Percentiles rank a stretch among this genome's conserved stretches.
These are phyloP conservation scores for Ceratocystis ficicola DNA, from an alignment of 2,329 filamentous ascomycete genomes.

Conservation along the genomic window DNA sequence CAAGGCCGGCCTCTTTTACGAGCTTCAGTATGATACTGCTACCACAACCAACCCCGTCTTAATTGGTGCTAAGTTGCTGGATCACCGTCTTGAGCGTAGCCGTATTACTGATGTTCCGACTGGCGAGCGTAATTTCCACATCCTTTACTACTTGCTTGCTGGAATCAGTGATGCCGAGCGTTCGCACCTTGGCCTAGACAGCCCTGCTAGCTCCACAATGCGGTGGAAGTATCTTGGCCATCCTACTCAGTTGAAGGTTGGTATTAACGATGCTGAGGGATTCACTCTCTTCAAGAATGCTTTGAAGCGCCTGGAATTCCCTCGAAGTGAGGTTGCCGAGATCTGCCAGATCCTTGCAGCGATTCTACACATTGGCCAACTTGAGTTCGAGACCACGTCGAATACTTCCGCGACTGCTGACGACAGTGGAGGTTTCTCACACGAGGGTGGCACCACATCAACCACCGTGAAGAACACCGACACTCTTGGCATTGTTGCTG, in stretches of 20 bases:
- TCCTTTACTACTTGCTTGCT: constrained; percentile 87
- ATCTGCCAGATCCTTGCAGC: constrained; percentile 89
- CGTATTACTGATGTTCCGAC: constrained; percentile 85
- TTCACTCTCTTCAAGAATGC: constrained; percentile 98
- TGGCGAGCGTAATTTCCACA: constrained; percentile 91
- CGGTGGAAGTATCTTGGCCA: constrained; percentile 95
- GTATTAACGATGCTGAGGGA: constrained; percentile 88
- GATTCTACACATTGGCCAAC: constrained; percentile 93
- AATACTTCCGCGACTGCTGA: constrained; percentile 69
- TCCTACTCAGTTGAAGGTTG: constrained; percentile 90
- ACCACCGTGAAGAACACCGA: constrained; percentile 93
- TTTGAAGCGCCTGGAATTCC: constrained; percentile 84
- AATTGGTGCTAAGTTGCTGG: constrained; percentile 86
- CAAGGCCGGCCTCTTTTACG: constrained; percentile 88
- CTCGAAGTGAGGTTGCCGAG: constrained; percentile 84
- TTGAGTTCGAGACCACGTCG: constrained; percentile 78
- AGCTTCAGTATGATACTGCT: constrained; percentile 90
- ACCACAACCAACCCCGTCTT: constrained; percentile 73
- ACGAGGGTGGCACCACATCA: constrained; percentile 76
- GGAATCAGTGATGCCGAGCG: constrained; percentile 88
- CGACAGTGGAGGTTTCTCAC: constrained; percentile 91
- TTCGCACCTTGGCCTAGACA: constrained; percentile 59
- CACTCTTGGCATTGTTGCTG: constrained; percentile 69
- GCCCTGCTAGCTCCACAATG: constrained; percentile 46
- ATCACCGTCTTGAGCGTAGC: constrained; percentile 85